Conservation (phyloP, 192 early-diverging fungal species). For the Pecoramyces ruminantium region DNA sequence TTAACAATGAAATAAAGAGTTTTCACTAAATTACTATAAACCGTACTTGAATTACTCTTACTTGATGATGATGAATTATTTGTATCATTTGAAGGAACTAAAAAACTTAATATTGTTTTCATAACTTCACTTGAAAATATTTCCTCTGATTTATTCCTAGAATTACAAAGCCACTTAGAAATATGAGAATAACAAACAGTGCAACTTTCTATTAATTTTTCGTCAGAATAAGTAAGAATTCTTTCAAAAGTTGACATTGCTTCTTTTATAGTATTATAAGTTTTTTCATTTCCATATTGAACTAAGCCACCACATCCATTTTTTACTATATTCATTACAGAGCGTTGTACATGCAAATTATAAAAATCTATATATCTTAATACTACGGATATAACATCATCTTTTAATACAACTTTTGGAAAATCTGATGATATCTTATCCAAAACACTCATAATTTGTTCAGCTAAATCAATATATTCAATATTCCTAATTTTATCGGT, state of each 20-base stretch:
- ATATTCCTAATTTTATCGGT: constrained; percentile 64
- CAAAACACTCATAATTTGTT: constrained; percentile 63
- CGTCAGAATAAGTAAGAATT: constrained; percentile 49
- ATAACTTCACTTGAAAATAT: not conserved
- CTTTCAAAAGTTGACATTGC: constrained; percentile 54
- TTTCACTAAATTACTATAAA: constrained; percentile 17
- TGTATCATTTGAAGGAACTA: not conserved
- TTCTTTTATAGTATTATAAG: constrained; percentile 22
- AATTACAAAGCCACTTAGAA: constrained; percentile 35
- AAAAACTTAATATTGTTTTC: not conserved
- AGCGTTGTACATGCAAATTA: constrained; percentile 62
- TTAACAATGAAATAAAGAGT: constrained; percentile 20
- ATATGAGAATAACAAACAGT: constrained; percentile 47
- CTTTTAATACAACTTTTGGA: constrained; percentile 43
- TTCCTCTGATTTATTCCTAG: constrained; percentile 29
- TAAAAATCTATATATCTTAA: constrained; percentile 86
- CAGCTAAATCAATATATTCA: constrained; percentile 85
- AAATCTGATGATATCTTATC: constrained; percentile 61
- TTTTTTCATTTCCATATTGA: constrained; percentile 2
- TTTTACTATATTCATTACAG: constrained; percentile 54
- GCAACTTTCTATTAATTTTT: constrained; percentile 51
- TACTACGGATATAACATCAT: constrained; percentile 54
- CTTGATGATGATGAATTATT: not conserved
- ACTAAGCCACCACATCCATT: constrained; percentile 38
- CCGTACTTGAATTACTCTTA: not conserved